phyloP scores from a whole-genome alignment of 805 yeast species.

The Candida silvicultrix region DNA sequence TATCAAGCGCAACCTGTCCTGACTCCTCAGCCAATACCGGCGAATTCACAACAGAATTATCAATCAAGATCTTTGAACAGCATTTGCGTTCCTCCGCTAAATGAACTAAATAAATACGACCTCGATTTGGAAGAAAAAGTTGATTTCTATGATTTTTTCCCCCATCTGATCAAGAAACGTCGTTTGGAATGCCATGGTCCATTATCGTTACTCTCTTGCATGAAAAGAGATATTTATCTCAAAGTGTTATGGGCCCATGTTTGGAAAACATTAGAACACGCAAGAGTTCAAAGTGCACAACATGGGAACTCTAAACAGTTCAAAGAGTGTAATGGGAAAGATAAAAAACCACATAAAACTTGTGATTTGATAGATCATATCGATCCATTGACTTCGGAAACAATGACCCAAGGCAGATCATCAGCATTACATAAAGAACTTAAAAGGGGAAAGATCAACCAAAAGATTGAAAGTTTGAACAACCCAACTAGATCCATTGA shows the following conservation, averaged over 20 bases:
- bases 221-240: slow-evolving; percentile 40
- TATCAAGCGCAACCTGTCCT: background rate
- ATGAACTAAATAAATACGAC: slow-evolving; percentile 4
- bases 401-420: background rate
- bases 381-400: background rate
- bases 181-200: slow-evolving; percentile 46
- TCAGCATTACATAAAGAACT: background rate
- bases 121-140: slow-evolving; percentile 29
- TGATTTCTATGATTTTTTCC: slow-evolving; percentile 36
- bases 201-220: slow-evolving; percentile 39
- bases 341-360: background rate
- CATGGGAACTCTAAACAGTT: too few species aligned
- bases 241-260: slow-evolving; percentile 27
- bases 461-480: slow-evolving; percentile 3
- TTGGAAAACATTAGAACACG: slow-evolving; percentile 12
- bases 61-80: background rate
- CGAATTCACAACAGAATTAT: background rate
- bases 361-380: background rate
- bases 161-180: slow-evolving; percentile 34
- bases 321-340: too few species aligned
- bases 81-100: background rate
- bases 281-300: background rate
- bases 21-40: background rate
- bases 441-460: slow-evolving; percentile 8
- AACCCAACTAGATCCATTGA: background rate